Evolutionary conservation across 1,139 yeast genomes (phyloP).

Genomic region (Hansenula anomala): DNA sequence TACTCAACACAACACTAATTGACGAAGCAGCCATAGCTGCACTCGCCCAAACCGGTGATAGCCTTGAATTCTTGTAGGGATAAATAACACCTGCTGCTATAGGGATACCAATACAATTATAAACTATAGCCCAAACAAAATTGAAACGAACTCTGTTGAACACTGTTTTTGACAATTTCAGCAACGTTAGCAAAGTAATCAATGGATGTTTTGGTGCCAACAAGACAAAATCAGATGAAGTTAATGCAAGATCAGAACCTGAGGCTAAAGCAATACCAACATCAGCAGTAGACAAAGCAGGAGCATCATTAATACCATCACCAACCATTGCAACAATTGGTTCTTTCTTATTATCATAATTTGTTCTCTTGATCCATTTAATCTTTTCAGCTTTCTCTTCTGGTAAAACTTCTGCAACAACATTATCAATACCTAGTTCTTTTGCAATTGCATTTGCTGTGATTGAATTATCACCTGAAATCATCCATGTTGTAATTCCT

Average conservation of each 20-base stretch:
- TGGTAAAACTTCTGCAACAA: slow-evolving; percentile 73
- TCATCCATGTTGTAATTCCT: slow-evolving; percentile 57
- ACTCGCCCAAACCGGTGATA: slow-evolving; percentile 63
- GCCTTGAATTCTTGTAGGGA: slow-evolving; percentile 46
- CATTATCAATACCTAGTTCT: slow-evolving; percentile 58
- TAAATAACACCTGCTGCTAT: slow-evolving; percentile 62
- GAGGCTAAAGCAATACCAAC: slow-evolving; percentile 56
- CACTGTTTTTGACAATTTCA: slow-evolving; percentile 41
- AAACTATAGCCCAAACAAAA: slow-evolving; percentile 50
- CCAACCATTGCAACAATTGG: slow-evolving; percentile 49
- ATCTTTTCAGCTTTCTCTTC: slow-evolving; percentile 63
- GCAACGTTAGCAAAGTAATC: slow-evolving; percentile 41
- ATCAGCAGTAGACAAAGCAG: slow-evolving; percentile 55
- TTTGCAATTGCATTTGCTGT: slow-evolving; percentile 68
- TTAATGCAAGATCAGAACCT: slow-evolving; percentile 56
- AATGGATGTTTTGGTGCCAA: slow-evolving; percentile 43
- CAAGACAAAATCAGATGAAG: slow-evolving; percentile 53
- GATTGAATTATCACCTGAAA: slow-evolving; percentile 59
- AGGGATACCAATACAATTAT: slow-evolving; percentile 52
- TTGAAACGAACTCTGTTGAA: slow-evolving; percentile 52
- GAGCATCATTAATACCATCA: slow-evolving; percentile 63
- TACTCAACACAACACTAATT: slow-evolving; percentile 52
- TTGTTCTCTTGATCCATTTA: slow-evolving; percentile 43
- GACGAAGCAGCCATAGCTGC: slow-evolving; percentile 66
- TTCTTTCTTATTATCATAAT: slow-evolving; percentile 17